These are phyloP conservation scores for Bolboschoenoplectus hybrid DNA, from an alignment of 202 grass and related monocot genomes.

Conservation along the genomic window DNA sequence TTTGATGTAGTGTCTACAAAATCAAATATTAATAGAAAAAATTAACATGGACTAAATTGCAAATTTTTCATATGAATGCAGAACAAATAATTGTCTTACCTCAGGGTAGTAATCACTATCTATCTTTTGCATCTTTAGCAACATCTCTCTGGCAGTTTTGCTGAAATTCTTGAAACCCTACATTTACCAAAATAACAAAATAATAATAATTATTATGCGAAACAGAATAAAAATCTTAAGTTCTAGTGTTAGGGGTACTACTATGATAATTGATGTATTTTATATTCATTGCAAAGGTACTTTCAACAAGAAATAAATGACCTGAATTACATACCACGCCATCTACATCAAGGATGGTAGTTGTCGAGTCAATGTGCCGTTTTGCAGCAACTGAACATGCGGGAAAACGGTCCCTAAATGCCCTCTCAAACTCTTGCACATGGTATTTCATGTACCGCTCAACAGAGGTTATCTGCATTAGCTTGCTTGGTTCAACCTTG, in stretches of 20 bases:
- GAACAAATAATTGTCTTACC: constrained; percentile 48
- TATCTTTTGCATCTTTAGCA: constrained; percentile 95
- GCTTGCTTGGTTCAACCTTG: constrained; percentile 85
- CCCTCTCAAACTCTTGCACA: constrained; percentile 94
- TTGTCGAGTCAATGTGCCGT: constrained; percentile 85
- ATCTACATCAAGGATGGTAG: constrained; percentile 92
- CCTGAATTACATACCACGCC: constrained; percentile 71
- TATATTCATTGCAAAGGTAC: neutral
- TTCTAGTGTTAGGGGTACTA: neutral
- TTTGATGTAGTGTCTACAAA: constrained; percentile 85
- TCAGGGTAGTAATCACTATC: constrained; percentile 98
- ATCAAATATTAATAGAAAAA: constrained; percentile 31
- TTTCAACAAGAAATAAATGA: constrained; percentile 38
- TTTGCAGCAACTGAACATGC: constrained; percentile 84
- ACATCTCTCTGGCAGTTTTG: constrained; percentile 89
- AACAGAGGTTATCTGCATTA: constrained; percentile 84
- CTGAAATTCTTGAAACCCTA: constrained; percentile 99
- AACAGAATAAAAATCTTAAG: neutral
- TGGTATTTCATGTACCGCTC: constrained; percentile 98
- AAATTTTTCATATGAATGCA: neutral
- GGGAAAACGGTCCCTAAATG: constrained; percentile 73
- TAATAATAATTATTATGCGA: neutral
- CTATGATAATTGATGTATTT: neutral
- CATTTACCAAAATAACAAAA: constrained; percentile 25
- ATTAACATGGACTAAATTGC: neutral